These are phyloP conservation scores for Aspergillus versicolor DNA, from an alignment of 2,329 filamentous ascomycete genomes.

Conservation along the genomic window DNA sequence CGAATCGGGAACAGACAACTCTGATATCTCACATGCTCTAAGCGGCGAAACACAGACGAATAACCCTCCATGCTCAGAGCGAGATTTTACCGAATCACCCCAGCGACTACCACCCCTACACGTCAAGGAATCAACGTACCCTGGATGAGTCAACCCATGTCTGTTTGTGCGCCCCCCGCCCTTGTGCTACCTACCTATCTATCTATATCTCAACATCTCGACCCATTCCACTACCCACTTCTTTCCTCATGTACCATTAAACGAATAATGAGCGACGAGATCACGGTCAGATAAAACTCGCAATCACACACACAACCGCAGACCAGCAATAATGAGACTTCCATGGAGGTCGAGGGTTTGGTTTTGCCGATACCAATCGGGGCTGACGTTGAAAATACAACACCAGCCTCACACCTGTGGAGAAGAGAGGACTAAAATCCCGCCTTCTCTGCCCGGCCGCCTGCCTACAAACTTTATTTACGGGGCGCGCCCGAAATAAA, in stretches of 20 bases:
- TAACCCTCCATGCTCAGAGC: slow-evolving; percentile 12
- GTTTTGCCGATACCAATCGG: not conserved
- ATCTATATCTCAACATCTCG: too few species aligned
- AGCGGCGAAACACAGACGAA: slow-evolving; percentile 30
- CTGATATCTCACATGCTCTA: slow-evolving; percentile 29
- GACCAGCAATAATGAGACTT: not conserved
- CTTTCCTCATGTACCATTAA: not conserved
- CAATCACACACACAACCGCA: not conserved
- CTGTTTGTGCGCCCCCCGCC: not conserved
- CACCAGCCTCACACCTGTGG: not conserved
- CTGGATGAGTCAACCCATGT: not conserved
- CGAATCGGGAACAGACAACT: slow-evolving; percentile 22
- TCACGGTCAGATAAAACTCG: slow-evolving; percentile 7
- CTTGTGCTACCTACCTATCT: too few species aligned
- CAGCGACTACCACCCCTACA: slow-evolving; percentile 3
- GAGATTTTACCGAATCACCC: slow-evolving; percentile 21
- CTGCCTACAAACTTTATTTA: not conserved
- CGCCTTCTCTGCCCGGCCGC: not conserved
- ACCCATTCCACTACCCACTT: not conserved
- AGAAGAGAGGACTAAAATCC: not conserved
- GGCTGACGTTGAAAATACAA: not conserved
- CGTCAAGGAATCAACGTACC: not conserved
- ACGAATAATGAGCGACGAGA: slow-evolving; percentile 16
- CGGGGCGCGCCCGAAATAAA: not conserved
- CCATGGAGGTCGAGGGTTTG: not conserved